These are phyloP conservation scores for Thraustochytrium sp. DNA, from an alignment of 352 stramenopile genomes.

Conservation along the genomic window DNA sequence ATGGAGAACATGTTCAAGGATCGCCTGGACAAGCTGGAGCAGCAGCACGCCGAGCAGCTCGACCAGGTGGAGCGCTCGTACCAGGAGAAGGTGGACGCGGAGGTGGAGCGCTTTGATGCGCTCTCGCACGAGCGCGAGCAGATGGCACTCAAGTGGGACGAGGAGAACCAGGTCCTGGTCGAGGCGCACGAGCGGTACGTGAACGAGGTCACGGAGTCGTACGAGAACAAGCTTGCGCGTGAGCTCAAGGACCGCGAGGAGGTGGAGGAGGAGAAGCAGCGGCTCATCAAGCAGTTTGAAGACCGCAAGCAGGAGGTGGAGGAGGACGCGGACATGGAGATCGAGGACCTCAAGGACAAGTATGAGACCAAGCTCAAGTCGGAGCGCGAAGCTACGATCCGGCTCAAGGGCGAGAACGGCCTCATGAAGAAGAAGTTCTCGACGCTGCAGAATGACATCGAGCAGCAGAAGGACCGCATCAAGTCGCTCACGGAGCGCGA, in stretches of 20 bases:
- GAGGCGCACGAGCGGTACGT: conserved; percentile 55
- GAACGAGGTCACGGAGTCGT: conserved; percentile 56
- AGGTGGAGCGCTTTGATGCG: conserved; percentile 57
- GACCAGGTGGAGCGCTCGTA: conserved; percentile 55
- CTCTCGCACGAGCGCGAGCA: conserved; percentile 58
- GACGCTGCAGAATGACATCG: conserved; percentile 78
- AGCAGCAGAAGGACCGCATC: conserved; percentile 81
- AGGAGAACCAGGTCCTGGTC: conserved; percentile 57
- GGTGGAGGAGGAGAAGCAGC: conserved; percentile 53
- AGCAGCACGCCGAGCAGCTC: conserved; percentile 44
- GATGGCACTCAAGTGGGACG: conserved; percentile 57
- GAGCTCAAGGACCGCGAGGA: conserved; percentile 49
- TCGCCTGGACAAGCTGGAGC: conserved; percentile 57
- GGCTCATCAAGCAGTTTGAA: conserved; percentile 52
- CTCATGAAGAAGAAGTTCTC: conserved; percentile 89
- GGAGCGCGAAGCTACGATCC: conserved; percentile 73
- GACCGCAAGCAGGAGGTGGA: conserved; percentile 60
- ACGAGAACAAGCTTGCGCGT: conserved; percentile 54
- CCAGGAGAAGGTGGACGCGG: conserved; percentile 57
- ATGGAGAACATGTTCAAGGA: conserved; percentile 67
- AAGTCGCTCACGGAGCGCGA: conserved; percentile 75
- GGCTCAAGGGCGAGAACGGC: conserved; percentile 83
- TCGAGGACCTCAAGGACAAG: conserved; percentile 72
- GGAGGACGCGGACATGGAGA: conserved; percentile 74
- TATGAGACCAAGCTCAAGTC: conserved; percentile 76